Evolutionary conservation across 179 eudicot species (phyloP).

Genomic region (Spinacia oleracea): DNA sequence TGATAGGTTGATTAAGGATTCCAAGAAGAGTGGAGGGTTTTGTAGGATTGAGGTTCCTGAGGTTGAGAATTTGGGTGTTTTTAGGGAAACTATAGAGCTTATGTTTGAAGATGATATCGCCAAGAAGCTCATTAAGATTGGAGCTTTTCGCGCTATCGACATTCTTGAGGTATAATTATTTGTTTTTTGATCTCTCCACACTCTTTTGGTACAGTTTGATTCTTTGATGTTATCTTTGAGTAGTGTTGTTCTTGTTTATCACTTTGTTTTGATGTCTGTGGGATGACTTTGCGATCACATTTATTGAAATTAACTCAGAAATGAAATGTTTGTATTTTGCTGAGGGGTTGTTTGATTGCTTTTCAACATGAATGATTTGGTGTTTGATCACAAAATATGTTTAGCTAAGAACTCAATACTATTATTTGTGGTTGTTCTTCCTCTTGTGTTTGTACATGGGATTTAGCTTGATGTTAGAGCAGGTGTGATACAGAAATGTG

Average conservation of each 20-base stretch:
- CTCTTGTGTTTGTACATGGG: background rate
- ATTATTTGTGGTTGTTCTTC: background rate
- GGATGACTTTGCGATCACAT: background rate
- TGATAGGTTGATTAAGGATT: constrained; percentile 46
- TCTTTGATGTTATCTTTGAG: background rate
- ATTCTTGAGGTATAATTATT: constrained; percentile 61
- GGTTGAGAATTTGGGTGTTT: constrained; percentile 72
- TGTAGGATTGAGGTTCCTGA: constrained; percentile 91
- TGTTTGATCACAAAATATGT: background rate
- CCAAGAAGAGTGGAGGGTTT: constrained; percentile 36
- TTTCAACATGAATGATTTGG: background rate
- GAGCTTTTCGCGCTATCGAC: constrained; percentile 72
- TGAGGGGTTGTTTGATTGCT: background rate
- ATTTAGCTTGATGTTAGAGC: background rate
- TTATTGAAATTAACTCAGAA: background rate
- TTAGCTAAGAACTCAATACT: background rate
- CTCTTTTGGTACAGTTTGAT: background rate
- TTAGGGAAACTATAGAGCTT: constrained; percentile 77
- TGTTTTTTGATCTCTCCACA: background rate
- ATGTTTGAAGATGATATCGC: constrained; percentile 77
- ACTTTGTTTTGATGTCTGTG: constrained; percentile 1
- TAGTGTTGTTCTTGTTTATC: background rate
- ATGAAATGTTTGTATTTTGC: background rate
- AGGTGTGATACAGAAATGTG: background rate
- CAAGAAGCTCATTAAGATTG: constrained; percentile 55